Conservation (phyloP, 2,329 filamentous ascomycete species). For the Paracoccidioides lutzii region DNA sequence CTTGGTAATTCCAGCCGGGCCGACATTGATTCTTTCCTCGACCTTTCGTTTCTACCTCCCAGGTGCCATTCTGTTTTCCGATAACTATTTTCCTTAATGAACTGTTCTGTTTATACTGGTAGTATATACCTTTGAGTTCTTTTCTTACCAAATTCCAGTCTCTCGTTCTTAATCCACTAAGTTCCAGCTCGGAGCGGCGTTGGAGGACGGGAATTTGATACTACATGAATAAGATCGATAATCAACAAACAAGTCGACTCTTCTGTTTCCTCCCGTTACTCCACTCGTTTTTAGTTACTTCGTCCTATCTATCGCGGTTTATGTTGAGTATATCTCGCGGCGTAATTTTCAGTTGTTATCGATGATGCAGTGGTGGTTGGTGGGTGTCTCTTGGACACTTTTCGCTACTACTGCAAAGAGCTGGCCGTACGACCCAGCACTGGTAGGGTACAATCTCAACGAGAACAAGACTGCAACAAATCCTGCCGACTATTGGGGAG, state of each 20-base stretch:
- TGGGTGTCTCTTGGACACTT: conserved; percentile 17
- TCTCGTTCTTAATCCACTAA: not conserved
- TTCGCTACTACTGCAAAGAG: conserved; percentile 16
- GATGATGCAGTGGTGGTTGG: conserved; percentile 22
- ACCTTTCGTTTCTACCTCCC: not conserved
- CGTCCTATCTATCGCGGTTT: not conserved
- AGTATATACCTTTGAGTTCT: not conserved
- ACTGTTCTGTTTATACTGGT: not conserved
- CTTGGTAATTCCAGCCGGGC: not conserved
- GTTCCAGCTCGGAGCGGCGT: not conserved
- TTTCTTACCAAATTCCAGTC: not conserved
- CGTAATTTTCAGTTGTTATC: not conserved
- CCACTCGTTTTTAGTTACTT: not conserved
- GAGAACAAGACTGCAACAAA: conserved; percentile 42
- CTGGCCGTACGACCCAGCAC: conserved; percentile 38
- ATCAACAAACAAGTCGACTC: not conserved
- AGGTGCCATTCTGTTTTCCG: not conserved
- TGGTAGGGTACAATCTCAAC: conserved; percentile 48
- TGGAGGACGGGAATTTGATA: not conserved
- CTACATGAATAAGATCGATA: not conserved
- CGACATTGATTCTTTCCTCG: not conserved
- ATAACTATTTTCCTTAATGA: not conserved
- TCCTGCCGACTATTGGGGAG: conserved; percentile 46
- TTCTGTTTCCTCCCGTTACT: not conserved
- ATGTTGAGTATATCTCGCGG: not conserved